Evolutionary conservation across 306 rosid genomes (phyloP).

Genomic region (Cucurbita ficifolia): DNA sequence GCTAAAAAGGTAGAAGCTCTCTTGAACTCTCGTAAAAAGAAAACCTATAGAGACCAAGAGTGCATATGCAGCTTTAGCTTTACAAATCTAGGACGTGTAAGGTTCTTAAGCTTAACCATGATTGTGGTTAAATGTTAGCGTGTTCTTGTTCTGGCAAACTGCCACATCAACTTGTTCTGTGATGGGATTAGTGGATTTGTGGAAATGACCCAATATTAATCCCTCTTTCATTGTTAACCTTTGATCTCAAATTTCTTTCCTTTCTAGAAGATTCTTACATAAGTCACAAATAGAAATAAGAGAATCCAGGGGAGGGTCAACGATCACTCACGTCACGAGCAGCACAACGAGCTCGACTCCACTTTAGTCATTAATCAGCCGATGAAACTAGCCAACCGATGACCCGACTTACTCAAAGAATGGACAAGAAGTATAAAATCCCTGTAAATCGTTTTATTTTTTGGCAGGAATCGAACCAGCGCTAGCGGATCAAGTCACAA

Average conservation of each 20-base stretch:
- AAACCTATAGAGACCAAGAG: neutral
- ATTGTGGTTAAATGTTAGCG: neutral
- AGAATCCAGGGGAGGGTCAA: too few species aligned
- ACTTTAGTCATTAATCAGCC: too few species aligned
- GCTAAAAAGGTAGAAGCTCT: neutral
- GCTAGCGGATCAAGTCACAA: too few species aligned
- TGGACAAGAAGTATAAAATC: too few species aligned
- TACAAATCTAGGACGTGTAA: neutral
- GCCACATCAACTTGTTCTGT: neutral
- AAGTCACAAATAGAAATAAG: too few species aligned
- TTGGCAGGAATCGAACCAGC: too few species aligned
- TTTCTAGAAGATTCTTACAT: neutral
- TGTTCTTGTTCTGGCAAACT: neutral
- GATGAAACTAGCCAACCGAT: too few species aligned
- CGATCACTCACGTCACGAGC: too few species aligned
- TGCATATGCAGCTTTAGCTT: neutral
- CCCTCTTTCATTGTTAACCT: neutral
- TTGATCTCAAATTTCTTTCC: neutral
- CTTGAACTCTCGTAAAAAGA: neutral
- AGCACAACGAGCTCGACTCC: too few species aligned
- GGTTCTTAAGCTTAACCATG: neutral
- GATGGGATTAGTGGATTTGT: neutral
- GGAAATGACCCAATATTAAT: neutral
- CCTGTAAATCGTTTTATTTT: too few species aligned
- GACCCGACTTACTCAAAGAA: too few species aligned